Evolutionary conservation across 192 early-diverging fungal species (phyloP), one percentile per base, ranked within the genome.

Genomic region (Geranomyces michiganensis): DNA sequence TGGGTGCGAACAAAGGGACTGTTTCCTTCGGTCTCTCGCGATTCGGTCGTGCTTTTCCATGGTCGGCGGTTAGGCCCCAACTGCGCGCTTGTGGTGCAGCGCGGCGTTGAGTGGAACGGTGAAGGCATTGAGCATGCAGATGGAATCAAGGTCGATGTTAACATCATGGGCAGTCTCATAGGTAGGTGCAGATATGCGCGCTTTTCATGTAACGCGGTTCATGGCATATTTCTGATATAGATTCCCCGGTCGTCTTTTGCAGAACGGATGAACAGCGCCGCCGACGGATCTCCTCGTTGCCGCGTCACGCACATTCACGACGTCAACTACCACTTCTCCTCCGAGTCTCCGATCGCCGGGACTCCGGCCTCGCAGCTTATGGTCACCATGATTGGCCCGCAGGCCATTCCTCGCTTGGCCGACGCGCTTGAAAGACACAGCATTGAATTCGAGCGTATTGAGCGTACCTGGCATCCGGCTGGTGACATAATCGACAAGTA

Each of bases 271-370:
- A 1, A 9, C 14, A 22, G 32, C 24, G 31, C 62, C 15, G 55
- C 53, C 10, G 48, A 68, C 43, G 66, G 55, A 7, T 26, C 30
- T 19, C 51, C 66, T 33, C 26, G 48, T 21, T 55, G 47, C 55
- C 66, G 66, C n/a, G 15, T 68, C 17, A 68, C 66, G 7, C 66
- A 68, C 32, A 56, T 68, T 22, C 66, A 68, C 32, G 66, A 68
- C 32, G 51, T 68, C 6, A 56, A 68, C 55, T 68, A 68, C n/a
- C 66, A 56, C 30, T 1, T 68, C 12, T 15, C 26, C 24, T 8
- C 27, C 5, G 8, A 27, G 14, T 29, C 48, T 36, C 55, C 66
- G 24, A 31, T 65, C 22, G 36, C 36, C 36, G 36, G 36, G 5
- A 41, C 36, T 10, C 36, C 36, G 36, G 51, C 26, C 14, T 68